Evolutionary conservation across 257 asterid species (phyloP).

Genomic region (Lycium barbarum): DNA sequence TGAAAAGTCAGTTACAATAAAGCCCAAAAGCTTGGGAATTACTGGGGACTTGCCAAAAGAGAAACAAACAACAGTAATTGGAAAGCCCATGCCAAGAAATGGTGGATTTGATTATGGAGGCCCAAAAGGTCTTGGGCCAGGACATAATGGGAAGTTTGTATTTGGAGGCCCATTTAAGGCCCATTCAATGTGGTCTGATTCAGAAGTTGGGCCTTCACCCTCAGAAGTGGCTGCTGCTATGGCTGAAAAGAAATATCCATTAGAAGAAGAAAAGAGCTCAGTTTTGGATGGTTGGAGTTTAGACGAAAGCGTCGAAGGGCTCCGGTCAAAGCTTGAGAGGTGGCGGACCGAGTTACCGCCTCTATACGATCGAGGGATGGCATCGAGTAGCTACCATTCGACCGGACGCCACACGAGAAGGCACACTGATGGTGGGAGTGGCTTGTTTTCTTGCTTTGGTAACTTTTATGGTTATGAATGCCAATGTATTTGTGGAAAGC

Average conservation of each 20-base stretch:
- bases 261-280: conserved; percentile 58
- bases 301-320: conserved; percentile 88
- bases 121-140: conserved; percentile 31
- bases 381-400: conserved; percentile 60
- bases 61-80: not conserved
- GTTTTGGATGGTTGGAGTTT: conserved; percentile 91
- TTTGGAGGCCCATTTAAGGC: conserved; percentile 53
- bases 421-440: conserved; percentile 36
- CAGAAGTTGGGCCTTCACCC: conserved; percentile 90
- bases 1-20: conserved; percentile 35
- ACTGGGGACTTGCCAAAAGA: conserved; percentile 39
- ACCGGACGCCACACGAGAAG: conserved; percentile 48
- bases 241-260: conserved; percentile 61
- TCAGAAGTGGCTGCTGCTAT: conserved; percentile 83
- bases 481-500: conserved; percentile 90
- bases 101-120: conserved; percentile 39
- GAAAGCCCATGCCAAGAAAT: conserved; percentile 32
- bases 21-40: not conserved
- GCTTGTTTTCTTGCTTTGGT: conserved; percentile 80
- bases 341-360: conserved; percentile 92
- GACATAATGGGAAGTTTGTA: conserved; percentile 38
- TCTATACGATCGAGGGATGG: conserved; percentile 57
- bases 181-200: conserved; percentile 57
- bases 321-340: conserved; percentile 82
- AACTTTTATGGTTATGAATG: conserved; percentile 76